A percentile compares a stretch with the other conserved stretches of the same genome.
phyloP scores from a whole-genome alignment of 2,329 filamentous ascomycete species.

The Venturiaceae sp. region DNA sequence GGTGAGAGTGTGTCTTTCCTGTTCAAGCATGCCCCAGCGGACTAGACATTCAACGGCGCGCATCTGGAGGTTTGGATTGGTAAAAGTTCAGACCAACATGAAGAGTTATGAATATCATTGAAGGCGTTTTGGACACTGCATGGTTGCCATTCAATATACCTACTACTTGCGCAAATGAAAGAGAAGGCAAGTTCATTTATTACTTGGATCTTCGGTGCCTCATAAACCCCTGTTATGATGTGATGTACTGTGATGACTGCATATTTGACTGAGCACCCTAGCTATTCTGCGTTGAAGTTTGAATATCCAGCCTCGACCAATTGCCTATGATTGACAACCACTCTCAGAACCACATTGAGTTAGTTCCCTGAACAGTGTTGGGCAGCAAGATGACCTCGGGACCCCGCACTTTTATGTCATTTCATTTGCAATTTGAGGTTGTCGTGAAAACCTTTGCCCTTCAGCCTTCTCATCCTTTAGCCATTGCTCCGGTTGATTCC shows the following conservation, averaged over 20 bases:
- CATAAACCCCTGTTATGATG: too few species aligned
- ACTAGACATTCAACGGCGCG: neutral
- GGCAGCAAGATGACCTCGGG: neutral
- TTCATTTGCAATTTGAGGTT: neutral
- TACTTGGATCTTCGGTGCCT: too few species aligned
- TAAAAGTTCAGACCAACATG: neutral
- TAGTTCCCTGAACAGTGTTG: too few species aligned
- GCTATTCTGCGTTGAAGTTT: too few species aligned
- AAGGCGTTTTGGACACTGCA: neutral
- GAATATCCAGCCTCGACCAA: too few species aligned
- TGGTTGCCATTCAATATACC: neutral
- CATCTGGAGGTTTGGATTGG: too few species aligned
- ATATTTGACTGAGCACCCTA: too few species aligned
- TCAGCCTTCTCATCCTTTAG: neutral
- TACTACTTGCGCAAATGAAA: neutral
- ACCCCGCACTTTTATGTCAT: neutral
- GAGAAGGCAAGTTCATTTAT: too few species aligned
- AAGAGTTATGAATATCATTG: neutral
- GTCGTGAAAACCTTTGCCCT: neutral
- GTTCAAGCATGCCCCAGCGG: conserved; percentile 45
- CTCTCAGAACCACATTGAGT: too few species aligned
- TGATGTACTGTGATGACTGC: too few species aligned
- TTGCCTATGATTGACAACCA: too few species aligned
- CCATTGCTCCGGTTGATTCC: neutral
- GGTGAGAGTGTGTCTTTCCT: conserved; percentile 60